Percentiles rank a stretch among this genome's conserved stretches.
These are phyloP conservation scores for Eucalyptus pumila DNA, from an alignment of 345 rosid genomes.

Conservation along the genomic window DNA sequence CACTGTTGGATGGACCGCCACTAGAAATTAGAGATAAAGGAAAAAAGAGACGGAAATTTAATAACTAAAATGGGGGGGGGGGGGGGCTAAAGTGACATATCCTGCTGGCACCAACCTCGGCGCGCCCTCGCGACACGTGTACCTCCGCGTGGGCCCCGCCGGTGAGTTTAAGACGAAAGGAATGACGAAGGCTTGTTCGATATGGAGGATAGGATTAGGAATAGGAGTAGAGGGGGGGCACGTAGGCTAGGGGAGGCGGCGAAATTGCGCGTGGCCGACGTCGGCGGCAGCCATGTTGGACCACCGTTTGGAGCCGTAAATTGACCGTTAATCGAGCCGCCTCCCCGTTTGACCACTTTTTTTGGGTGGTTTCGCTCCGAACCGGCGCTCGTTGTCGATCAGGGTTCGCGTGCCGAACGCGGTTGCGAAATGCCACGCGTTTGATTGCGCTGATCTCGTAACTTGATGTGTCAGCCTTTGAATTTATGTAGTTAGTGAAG, in stretches of 20 bases:
- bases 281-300: not conserved
- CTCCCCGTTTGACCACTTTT: not conserved
- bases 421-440: too few relatives aligned
- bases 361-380: too few relatives aligned
- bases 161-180: not conserved
- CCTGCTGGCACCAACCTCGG: not conserved
- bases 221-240: not conserved
- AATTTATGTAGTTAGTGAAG: not conserved
- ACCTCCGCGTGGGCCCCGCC: not conserved
- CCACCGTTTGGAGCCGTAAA: not conserved
- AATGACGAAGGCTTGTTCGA: rapidly evolving
- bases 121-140: not conserved
- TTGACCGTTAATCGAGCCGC: not conserved
- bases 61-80: not conserved
- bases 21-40: not conserved
- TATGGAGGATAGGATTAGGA: not conserved
- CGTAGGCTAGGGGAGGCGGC: not conserved
- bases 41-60: not conserved
- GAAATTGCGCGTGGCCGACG: not conserved
- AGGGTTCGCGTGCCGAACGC: too few relatives aligned
- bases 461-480: rapidly evolving
- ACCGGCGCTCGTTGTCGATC: too few relatives aligned
- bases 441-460: too few relatives aligned
- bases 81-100: not conserved
- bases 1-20: not conserved